Evolutionary conservation across 164 flowering plant species (phyloP).

Genomic region (Akebia trifoliata): DNA sequence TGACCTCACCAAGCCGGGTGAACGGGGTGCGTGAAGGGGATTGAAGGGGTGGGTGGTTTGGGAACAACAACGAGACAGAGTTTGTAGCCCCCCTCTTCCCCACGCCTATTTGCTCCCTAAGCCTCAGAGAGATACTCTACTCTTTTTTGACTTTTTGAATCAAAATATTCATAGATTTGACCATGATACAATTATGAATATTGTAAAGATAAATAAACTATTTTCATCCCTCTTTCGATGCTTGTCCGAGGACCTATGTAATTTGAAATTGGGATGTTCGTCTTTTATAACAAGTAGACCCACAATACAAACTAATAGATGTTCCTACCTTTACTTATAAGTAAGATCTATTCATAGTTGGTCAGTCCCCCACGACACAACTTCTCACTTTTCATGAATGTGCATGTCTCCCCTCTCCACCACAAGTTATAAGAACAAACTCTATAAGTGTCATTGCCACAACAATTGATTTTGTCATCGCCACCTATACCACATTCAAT

Average conservation of each 20-base stretch:
- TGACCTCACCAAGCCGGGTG: too few species aligned
- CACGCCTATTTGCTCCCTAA: slow-evolving; percentile 3
- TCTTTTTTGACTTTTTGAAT: too few species aligned
- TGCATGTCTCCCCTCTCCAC: too few species aligned
- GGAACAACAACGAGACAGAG: too few species aligned
- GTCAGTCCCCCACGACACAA: too few species aligned
- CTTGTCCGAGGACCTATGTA: slow-evolving; percentile 2
- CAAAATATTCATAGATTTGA: not conserved
- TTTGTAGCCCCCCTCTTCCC: slow-evolving; percentile 3
- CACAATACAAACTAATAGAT: slow-evolving; percentile 3
- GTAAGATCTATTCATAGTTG: not conserved
- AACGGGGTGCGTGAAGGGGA: too few species aligned
- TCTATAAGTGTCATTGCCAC: too few species aligned
- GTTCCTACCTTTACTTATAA: not conserved
- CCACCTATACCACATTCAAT: too few species aligned
- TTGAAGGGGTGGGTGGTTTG: too few species aligned
- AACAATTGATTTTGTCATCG: too few species aligned
- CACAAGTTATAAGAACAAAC: too few species aligned
- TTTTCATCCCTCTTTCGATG: not conserved
- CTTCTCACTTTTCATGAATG: too few species aligned
- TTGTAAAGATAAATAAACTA: not conserved
- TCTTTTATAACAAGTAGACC: slow-evolving; percentile 2
- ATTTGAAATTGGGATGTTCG: not conserved
- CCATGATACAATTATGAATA: not conserved
- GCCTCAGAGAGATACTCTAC: not conserved